phyloP scores from a whole-genome alignment of 306 rosid genomes.

The Dalbergia oliveri region DNA sequence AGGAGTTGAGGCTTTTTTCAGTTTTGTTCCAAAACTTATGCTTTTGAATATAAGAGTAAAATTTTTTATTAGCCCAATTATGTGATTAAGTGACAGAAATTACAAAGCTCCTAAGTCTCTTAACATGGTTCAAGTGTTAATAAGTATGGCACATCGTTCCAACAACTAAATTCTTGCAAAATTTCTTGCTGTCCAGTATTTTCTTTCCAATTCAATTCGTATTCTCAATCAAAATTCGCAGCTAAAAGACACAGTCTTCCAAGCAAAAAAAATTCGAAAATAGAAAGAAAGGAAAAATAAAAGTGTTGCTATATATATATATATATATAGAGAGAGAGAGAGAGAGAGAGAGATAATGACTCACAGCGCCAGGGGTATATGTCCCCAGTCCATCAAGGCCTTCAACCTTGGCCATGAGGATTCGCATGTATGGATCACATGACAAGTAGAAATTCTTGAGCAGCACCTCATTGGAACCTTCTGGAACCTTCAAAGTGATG shows the following conservation, averaged over 20 bases:
- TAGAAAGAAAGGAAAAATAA: no score
- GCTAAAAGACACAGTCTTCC: background rate
- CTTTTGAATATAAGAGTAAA: background rate
- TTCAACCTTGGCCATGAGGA: conserved; percentile 25
- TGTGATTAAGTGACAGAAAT: background rate
- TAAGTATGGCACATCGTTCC: no score
- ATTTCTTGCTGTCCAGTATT: no score
- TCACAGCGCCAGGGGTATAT: conserved; percentile 36
- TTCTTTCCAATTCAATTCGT: background rate
- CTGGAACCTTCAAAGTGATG: conserved; percentile 43
- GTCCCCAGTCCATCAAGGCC: background rate
- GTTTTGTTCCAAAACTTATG: background rate
- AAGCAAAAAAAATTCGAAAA: background rate
- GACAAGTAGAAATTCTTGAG: conserved; percentile 69
- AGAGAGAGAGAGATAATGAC: background rate
- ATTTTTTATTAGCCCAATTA: no score
- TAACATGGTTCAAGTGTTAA: background rate
- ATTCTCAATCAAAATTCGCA: no score
- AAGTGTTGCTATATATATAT: background rate
- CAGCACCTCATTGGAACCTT: conserved; percentile 51
- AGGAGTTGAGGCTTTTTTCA: background rate
- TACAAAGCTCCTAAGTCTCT: background rate
- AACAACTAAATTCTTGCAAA: no score
- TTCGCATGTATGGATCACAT: conserved; percentile 64
- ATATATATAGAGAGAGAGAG: background rate